These are phyloP conservation scores for Pinus taeda DNA, from an alignment of 75 land plant genomes.

Conservation along the genomic window DNA sequence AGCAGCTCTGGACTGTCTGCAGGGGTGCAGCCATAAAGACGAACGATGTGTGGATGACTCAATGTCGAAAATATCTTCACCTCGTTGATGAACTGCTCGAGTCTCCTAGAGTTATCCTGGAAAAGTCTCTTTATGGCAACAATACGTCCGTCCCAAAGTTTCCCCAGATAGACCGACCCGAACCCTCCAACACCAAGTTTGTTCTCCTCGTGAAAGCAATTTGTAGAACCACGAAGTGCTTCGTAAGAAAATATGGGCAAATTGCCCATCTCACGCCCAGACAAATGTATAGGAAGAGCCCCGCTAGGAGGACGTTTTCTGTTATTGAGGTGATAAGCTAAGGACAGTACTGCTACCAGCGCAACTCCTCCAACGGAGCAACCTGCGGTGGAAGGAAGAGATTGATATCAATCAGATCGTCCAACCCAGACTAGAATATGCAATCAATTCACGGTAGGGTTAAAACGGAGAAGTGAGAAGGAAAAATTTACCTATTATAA, in stretches of 20 bases:
- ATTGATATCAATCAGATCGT: too few species aligned
- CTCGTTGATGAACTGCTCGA: constrained; percentile 22
- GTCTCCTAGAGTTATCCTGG: constrained; percentile 8
- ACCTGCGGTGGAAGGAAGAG: too few species aligned
- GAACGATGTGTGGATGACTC: constrained; percentile 18
- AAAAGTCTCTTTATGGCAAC: constrained; percentile 25
- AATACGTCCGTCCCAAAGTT: constrained; percentile 21
- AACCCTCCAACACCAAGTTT: constrained; percentile 32
- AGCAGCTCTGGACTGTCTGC: constrained; percentile 13
- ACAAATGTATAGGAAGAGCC: too few species aligned
- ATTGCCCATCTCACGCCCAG: neutral
- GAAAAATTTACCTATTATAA: too few species aligned
- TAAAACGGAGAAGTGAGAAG: too few species aligned
- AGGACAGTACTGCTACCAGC: too few species aligned
- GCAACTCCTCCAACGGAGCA: too few species aligned
- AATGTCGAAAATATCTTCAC: constrained; percentile 6
- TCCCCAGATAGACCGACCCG: constrained; percentile 27
- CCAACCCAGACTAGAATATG: too few species aligned
- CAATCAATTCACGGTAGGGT: too few species aligned
- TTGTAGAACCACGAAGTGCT: constrained; percentile 17
- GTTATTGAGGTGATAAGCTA: too few species aligned
- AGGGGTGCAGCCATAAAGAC: constrained; percentile 17
- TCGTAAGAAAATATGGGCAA: neutral
- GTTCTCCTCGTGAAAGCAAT: constrained; percentile 19
- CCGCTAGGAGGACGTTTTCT: too few species aligned